Conservation (phyloP, 2,329 filamentous ascomycete genomes). For the Scedosporium aurantiacum region DNA sequence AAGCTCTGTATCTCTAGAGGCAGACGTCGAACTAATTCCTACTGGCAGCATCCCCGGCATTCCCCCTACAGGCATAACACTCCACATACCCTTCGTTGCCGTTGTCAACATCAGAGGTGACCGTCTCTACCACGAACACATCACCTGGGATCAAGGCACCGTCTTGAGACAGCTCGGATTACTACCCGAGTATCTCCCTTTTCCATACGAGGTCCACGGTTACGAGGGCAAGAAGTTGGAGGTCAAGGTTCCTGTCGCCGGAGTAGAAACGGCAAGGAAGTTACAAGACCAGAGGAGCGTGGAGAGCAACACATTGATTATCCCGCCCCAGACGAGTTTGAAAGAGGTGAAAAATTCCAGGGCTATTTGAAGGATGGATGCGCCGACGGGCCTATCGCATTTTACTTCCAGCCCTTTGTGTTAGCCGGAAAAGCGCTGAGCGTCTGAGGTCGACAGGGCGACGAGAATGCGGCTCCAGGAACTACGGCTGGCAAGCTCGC, state of each 20-base stretch:
- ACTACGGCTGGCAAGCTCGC: too few relatives aligned
- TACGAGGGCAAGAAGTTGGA: constrained; percentile 13
- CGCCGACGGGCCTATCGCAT: background rate
- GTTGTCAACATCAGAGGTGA: constrained; percentile 55
- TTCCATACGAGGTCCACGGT: constrained; percentile 32
- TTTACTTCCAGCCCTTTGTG: too few relatives aligned
- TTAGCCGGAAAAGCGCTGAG: too few relatives aligned
- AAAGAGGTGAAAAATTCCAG: background rate
- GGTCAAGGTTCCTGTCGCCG: constrained; percentile 21
- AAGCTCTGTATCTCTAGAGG: too few relatives aligned
- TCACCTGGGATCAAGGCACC: constrained; percentile 57
- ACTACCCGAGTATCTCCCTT: constrained; percentile 48
- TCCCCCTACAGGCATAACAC: constrained; percentile 38
- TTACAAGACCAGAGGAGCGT: constrained; percentile 8
- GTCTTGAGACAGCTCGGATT: constrained; percentile 49
- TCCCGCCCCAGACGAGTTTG: background rate
- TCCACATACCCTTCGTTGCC: constrained; percentile 49
- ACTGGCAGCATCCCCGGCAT: constrained; percentile 35
- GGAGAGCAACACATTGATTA: constrained; percentile 8
- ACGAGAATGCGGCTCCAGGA: too few relatives aligned
- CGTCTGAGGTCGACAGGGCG: too few relatives aligned
- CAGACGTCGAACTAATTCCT: too few relatives aligned
- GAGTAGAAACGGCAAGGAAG: constrained; percentile 20
- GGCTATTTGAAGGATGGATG: background rate
- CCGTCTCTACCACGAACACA: constrained; percentile 54